phyloP scores from a whole-genome alignment of 805 yeast genomes.

The Teunomyces atbi region DNA sequence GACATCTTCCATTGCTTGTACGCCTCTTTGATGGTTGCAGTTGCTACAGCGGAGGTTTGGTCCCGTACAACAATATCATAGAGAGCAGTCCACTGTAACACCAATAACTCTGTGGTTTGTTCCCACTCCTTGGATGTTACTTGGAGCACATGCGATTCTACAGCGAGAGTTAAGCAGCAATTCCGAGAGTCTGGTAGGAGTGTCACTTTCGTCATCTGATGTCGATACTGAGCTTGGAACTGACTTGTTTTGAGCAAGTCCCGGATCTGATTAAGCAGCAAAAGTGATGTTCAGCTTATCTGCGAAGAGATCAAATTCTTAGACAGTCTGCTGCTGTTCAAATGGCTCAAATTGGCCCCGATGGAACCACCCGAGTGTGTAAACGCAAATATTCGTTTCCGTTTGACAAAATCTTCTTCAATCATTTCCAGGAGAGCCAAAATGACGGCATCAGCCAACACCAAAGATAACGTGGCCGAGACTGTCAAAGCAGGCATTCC shows the following conservation, averaged over 20 bases:
- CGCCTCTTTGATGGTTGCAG: slow-evolving; percentile 6
- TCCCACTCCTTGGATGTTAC: slow-evolving; percentile 4
- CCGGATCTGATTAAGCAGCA: slow-evolving; percentile 12
- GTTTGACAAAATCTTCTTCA: slow-evolving; percentile 50
- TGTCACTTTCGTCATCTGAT: slow-evolving; percentile 22
- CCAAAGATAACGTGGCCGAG: slow-evolving; percentile 72
- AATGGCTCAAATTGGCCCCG: slow-evolving; percentile 50
- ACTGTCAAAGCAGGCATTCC: slow-evolving; percentile 89
- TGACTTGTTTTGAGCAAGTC: slow-evolving; percentile 1
- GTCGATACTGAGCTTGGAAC: slow-evolving; percentile 13
- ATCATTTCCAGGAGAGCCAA: slow-evolving; percentile 70
- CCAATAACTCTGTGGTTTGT: slow-evolving; percentile 12
- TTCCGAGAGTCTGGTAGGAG: background rate
- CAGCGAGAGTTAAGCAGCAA: background rate
- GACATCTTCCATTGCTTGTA: slow-evolving; percentile 8
- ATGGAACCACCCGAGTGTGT: slow-evolving; percentile 93
- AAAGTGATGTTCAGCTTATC: slow-evolving; percentile 11
- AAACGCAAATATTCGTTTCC: slow-evolving; percentile 60
- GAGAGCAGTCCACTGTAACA: slow-evolving; percentile 31
- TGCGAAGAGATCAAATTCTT: slow-evolving; percentile 13
- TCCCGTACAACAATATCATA: slow-evolving; percentile 31
- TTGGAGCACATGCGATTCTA: slow-evolving; percentile 2
- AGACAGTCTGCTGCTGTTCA: slow-evolving; percentile 24
- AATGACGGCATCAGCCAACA: slow-evolving; percentile 75
- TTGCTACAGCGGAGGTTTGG: slow-evolving; percentile 1